Conservation (phyloP, 208 protist species). For the Trypanosoma vivax region DNA sequence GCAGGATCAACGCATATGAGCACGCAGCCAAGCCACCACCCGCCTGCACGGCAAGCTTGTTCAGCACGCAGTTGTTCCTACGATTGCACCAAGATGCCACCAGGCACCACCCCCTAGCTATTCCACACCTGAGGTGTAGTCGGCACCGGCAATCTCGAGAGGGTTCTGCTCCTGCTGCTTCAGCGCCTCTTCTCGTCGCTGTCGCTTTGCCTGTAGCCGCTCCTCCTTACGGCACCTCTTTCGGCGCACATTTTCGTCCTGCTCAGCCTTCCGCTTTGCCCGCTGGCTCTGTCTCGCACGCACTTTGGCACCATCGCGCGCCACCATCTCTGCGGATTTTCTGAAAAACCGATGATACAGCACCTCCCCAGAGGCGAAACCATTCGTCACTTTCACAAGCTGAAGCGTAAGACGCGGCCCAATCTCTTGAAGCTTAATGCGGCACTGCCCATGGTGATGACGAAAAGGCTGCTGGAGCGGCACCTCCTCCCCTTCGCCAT, state of each 20-base stretch:
- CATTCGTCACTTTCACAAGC: constrained; percentile 87
- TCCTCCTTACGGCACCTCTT: constrained; percentile 52
- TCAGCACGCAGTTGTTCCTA: background rate
- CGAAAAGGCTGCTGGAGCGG: constrained; percentile 80
- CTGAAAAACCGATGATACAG: constrained; percentile 68
- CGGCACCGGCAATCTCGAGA: constrained; percentile 56
- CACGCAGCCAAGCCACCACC: too few relatives aligned
- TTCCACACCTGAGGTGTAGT: constrained; percentile 51
- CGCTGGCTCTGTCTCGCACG: constrained; percentile 58
- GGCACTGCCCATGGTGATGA: constrained; percentile 82
- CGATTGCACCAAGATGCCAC: background rate
- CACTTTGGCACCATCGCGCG: constrained; percentile 64
- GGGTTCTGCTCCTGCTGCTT: constrained; percentile 61
- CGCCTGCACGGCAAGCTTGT: too few relatives aligned
- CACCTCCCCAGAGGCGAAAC: constrained; percentile 80
- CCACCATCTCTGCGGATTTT: constrained; percentile 62
- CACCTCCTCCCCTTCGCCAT: constrained; percentile 89
- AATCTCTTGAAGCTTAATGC: constrained; percentile 89
- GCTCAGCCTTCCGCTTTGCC: constrained; percentile 60
- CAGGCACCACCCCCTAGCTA: constrained; percentile 5
- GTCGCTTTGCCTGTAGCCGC: constrained; percentile 51
- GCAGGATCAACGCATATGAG: too few relatives aligned
- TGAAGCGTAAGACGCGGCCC: constrained; percentile 87
- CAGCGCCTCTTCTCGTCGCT: constrained; percentile 51
- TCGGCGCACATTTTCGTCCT: constrained; percentile 77